phyloP scores from a whole-genome alignment of 192 early-diverging fungal genomes.

The Chytriomyces sp. region DNA sequence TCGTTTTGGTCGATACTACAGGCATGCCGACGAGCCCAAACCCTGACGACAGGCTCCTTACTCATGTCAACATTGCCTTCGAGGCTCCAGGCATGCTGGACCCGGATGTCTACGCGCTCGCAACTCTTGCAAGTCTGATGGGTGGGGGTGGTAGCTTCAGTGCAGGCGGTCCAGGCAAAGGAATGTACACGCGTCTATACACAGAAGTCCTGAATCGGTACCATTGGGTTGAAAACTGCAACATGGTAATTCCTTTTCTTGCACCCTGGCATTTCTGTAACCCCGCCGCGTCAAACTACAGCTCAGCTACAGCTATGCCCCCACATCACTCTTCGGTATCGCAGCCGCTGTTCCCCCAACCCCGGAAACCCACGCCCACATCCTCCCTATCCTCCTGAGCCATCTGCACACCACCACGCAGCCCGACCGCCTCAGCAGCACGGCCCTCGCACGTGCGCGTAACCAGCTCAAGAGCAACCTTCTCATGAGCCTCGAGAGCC shows the following conservation, averaged over 20 bases:
- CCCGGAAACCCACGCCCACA: slow-evolving; percentile 63
- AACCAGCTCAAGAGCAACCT: slow-evolving; percentile 93
- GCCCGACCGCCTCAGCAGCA: slow-evolving; percentile 48
- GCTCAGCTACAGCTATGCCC: slow-evolving; percentile 72
- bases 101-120: slow-evolving; percentile 90
- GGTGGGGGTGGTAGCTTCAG: slow-evolving; percentile 97
- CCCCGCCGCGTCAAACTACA: neutral
- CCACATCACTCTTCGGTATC: slow-evolving; percentile 93
- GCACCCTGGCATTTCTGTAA: neutral
- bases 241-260: slow-evolving; percentile 63
- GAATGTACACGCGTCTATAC: slow-evolving; percentile 97
- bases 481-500: slow-evolving; percentile 92
- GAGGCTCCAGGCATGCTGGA: slow-evolving; percentile 79
- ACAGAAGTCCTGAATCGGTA: slow-evolving; percentile 93
- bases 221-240: slow-evolving; percentile 93
- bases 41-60: slow-evolving; percentile 60
- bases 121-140: slow-evolving; percentile 85
- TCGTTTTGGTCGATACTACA: slow-evolving; percentile 68
- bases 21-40: slow-evolving; percentile 57
- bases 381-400: slow-evolving; percentile 80
- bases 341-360: slow-evolving; percentile 80
- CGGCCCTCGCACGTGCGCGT: slow-evolving; percentile 83
- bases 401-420: slow-evolving; percentile 78
- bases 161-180: slow-evolving; percentile 97
- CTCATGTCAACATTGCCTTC: slow-evolving; percentile 90